Percentiles rank a stretch among this genome's conserved stretches.
These are phyloP conservation scores for Hygrocybe punicea DNA, from an alignment of 768 basidiomycete genomes.

Conservation along the genomic window DNA sequence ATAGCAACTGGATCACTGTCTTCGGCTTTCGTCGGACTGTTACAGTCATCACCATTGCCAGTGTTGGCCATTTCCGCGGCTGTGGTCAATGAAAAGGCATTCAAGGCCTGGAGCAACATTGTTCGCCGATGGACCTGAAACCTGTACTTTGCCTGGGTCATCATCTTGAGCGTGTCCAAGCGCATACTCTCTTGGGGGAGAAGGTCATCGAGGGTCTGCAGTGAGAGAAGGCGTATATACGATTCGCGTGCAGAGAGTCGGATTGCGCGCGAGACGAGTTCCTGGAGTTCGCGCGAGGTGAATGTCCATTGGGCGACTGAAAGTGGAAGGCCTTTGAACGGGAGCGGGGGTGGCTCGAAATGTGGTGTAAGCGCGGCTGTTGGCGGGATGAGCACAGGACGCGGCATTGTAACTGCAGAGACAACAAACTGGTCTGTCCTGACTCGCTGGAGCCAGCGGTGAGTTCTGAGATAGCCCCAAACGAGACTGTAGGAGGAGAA, in stretches of 20 bases:
- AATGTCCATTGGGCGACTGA: constrained; percentile 68
- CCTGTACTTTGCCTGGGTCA: constrained; percentile 62
- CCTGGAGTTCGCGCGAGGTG: constrained; percentile 59
- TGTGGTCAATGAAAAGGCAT: constrained; percentile 44
- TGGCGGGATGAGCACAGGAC: background rate
- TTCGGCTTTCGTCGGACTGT: constrained; percentile 21
- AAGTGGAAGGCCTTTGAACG: constrained; percentile 65
- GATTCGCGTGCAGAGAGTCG: constrained; percentile 64
- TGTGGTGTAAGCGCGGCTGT: background rate
- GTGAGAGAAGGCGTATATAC: constrained; percentile 65
- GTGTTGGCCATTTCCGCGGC: constrained; percentile 20
- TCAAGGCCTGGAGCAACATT: constrained; percentile 69
- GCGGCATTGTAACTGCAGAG: no score
- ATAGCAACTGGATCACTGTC: constrained; percentile 37
- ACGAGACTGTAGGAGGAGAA: background rate
- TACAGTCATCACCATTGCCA: background rate
- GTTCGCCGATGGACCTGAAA: constrained; percentile 64
- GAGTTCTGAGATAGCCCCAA: background rate
- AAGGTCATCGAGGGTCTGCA: constrained; percentile 56
- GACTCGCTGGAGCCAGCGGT: background rate
- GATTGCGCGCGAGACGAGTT: constrained; percentile 69
- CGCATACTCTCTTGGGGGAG: constrained; percentile 59
- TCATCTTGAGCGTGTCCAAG: constrained; percentile 48
- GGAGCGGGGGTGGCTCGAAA: constrained; percentile 56
- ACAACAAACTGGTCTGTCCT: no score